phyloP scores from a whole-genome alignment of 345 rosid species.

The Eutrema japonicum region DNA sequence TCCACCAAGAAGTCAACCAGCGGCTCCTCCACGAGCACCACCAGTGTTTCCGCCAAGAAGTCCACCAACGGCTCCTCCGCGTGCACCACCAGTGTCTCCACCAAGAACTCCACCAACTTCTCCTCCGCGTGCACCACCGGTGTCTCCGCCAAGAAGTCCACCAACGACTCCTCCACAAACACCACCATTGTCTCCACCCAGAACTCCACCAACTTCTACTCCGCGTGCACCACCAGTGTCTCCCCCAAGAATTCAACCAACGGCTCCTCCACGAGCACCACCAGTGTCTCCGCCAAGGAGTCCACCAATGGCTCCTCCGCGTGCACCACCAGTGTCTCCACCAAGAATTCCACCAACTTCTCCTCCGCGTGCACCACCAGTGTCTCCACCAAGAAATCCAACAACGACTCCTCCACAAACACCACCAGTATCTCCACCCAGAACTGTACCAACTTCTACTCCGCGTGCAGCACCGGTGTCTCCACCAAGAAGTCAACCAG shows the following conservation, averaged over 20 bases:
- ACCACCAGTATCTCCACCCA: not conserved
- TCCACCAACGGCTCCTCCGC: too few relatives aligned
- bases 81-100: too few relatives aligned
- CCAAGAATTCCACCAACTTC: not conserved
- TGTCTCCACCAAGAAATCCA: not conserved
- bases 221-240: too few relatives aligned
- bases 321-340: not conserved
- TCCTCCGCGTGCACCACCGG: too few relatives aligned
- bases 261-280: not conserved
- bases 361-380: not conserved
- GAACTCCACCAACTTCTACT: too few relatives aligned
- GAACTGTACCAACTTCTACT: not conserved
- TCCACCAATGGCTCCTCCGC: not conserved
- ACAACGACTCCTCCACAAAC: not conserved
- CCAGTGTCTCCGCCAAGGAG: not conserved
- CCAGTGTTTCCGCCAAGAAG: too few relatives aligned
- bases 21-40: too few relatives aligned
- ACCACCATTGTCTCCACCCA: too few relatives aligned
- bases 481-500: not conserved
- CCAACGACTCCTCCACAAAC: too few relatives aligned
- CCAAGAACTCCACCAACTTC: too few relatives aligned
- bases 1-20: too few relatives aligned
- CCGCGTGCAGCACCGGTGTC: not conserved
- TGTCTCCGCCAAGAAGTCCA: too few relatives aligned
- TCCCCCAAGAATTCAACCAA: not conserved